Evolutionary conservation across 148 eudicot genomes (phyloP), one percentile per base, ranked within the genome.

Genomic region (Arctostaphylos glauca): DNA sequence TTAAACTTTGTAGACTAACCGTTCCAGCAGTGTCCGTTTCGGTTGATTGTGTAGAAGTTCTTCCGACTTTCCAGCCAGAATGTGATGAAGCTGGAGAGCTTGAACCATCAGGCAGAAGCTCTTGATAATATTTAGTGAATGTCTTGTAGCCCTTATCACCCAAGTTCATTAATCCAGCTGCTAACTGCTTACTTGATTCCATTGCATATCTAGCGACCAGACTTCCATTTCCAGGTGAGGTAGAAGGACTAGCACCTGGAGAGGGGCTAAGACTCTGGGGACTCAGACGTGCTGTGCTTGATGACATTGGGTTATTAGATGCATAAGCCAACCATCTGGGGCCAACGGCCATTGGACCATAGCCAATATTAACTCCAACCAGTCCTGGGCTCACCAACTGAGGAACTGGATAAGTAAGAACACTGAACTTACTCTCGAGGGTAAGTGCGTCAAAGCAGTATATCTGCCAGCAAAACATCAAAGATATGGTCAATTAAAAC

Each of bases 301-400:
- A 89, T 83, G 89, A 79, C 83, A 93, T 81, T 74, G 99, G 99
- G 82, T 89, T 90, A 76, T 88, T 93, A 53, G 98, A 91, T 82
- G 97, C 91, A 91, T 93, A 96, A 55, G 99, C 99, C 86, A 96
- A 87, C 99, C 99, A 96, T 84, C 99, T 90, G 31, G 95, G 89
- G 49, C 98, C 99, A 68, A 96, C 94, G 64, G 93, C 95, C 98
- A 96, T 93, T 10, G 98, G 98, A 78, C 99, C 99, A 90, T 92
- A 94, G 58, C 98, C 99, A 52, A 89, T 88, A 77, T 92, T 93
- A 55, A 92, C 87, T 78, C 98, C 95, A 81, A 80, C 80, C 71
- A 84, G 66, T 82, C 98, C 98, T 83, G 85, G 92, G 76, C 90
- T 92, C 80, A 90, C 90, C 85, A 88, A 68, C 81, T 93, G 98